These are phyloP conservation scores for Exobasidium rhododendri DNA, from an alignment of 1,284 basidiomycete species.

Conservation along the genomic window DNA sequence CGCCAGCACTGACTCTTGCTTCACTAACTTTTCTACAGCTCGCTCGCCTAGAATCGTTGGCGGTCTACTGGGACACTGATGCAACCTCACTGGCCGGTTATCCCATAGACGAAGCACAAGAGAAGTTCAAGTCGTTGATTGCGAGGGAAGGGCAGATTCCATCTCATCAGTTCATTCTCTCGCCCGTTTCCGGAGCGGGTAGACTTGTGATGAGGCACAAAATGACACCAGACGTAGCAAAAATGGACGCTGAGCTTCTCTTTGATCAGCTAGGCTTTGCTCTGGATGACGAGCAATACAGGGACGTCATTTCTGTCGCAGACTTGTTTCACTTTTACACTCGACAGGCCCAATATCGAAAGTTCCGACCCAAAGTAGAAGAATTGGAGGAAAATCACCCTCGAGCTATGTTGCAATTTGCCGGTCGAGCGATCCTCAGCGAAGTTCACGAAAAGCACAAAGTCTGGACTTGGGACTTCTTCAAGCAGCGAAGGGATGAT, in stretches of 20 bases:
- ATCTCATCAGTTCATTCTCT: slow-evolving; percentile 87
- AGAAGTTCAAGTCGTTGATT: slow-evolving; percentile 72
- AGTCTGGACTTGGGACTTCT: slow-evolving; percentile 90
- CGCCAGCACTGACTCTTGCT: slow-evolving; percentile 9
- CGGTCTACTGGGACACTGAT: slow-evolving; percentile 96
- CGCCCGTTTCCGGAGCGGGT: slow-evolving; percentile 93
- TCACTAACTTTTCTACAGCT: slow-evolving; percentile 60
- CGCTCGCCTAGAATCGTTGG: slow-evolving; percentile 79
- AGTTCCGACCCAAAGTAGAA: slow-evolving; percentile 66
- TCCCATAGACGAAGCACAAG: slow-evolving; percentile 65
- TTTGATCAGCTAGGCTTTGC: slow-evolving; percentile 94
- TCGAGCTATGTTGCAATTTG: slow-evolving; percentile 75
- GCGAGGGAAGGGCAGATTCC: slow-evolving; percentile 34
- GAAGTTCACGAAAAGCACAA: slow-evolving; percentile 80
- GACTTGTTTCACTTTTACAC: slow-evolving; percentile 98
- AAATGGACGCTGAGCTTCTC: slow-evolving; percentile 81
- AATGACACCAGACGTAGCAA: slow-evolving; percentile 68
- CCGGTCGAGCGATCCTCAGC: slow-evolving; percentile 74
- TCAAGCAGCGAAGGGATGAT: slow-evolving; percentile 82
- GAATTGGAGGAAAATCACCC: slow-evolving; percentile 68
- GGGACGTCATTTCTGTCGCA: slow-evolving; percentile 85
- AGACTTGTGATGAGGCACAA: slow-evolving; percentile 72
- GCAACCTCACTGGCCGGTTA: slow-evolving; percentile 72
- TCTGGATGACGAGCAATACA: slow-evolving; percentile 91
- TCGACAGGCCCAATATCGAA: slow-evolving; percentile 70